Evolutionary conservation across 768 basidiomycete species (phyloP), one percentile per base, ranked within the genome.

Genomic region (Tylopilus rubrobrunneus): DNA sequence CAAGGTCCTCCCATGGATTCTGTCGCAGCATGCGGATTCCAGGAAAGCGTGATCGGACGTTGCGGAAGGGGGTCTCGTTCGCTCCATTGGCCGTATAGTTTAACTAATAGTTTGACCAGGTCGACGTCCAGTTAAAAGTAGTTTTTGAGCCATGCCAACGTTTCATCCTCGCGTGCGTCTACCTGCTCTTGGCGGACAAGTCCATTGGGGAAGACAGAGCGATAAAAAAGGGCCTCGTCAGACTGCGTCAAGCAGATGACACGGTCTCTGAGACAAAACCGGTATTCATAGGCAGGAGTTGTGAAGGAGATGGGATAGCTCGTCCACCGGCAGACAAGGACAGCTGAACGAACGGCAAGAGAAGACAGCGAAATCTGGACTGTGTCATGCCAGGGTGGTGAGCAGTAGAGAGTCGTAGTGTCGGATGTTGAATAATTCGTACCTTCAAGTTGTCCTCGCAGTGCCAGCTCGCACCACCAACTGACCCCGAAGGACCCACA

Each of bases 1-100:
- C 73, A 28, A 98, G 79, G 62, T 90, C 95, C 72, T 98, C 96
- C 87, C 92, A 98, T 59, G 92, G 92, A 65, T 96, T 93, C 71
- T 98, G 95, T 63, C 90, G 78, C 39, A 98, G 70, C 54, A 98
- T 85, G 50, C 95, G 73, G 43, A 96, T 89, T 8, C 97, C 97
- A 52, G 78, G 69, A 57, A 94, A 89, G 19, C 86, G 78, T 21
- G 79, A 72, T 56, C 77, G 77, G 34, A 87, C 69, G 36, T 70
- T 75, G 23, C 80, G 74, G 67, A 98, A 97, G 50, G 29, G 78
- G 73, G 63, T 99, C 97, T 44, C 77, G 73, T 17, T 63, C 60
- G 31, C 81, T 74, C 96, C 96, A 99, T 56, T 85, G 72, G 19
- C 75, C 71, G 65, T 98, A 98, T 3, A 98, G 76, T 23, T 68